Conservation (phyloP, 2,329 filamentous ascomycete genomes). For the Pestalotiopsis sp. region DNA sequence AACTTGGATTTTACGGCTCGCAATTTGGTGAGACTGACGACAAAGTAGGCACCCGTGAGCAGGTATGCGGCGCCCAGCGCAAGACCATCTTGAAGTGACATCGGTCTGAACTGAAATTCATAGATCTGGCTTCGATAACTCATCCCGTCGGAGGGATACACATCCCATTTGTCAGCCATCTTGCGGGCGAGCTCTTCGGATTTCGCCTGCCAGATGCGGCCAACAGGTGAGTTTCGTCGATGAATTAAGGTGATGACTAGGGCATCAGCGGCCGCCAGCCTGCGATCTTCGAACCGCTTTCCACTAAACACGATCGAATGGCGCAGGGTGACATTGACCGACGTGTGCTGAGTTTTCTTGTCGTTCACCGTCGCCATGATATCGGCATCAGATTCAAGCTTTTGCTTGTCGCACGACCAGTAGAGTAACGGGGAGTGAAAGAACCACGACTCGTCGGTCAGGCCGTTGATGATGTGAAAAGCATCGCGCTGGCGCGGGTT, state of each 20-base stretch:
- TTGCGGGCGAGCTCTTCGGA: constrained; percentile 53
- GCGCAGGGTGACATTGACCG: constrained; percentile 72
- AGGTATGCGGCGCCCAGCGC: constrained; percentile 67
- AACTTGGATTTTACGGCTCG: constrained; percentile 75
- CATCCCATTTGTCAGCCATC: constrained; percentile 58
- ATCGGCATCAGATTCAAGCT: constrained; percentile 61
- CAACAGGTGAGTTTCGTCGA: constrained; percentile 64
- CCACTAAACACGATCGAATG: constrained; percentile 82
- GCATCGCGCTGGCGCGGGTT: constrained; percentile 50
- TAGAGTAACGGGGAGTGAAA: constrained; percentile 84
- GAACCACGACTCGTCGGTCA: constrained; percentile 69
- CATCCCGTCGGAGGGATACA: constrained; percentile 58
- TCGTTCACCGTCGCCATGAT: constrained; percentile 71
- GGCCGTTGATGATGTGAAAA: constrained; percentile 60
- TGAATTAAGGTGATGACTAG: constrained; percentile 78
- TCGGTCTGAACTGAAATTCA: constrained; percentile 77
- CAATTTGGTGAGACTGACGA: constrained; percentile 67
- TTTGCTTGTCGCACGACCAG: constrained; percentile 68
- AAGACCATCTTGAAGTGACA: constrained; percentile 67
- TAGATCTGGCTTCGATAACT: constrained; percentile 64
- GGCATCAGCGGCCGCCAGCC: constrained; percentile 72
- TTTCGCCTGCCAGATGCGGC: constrained; percentile 64
- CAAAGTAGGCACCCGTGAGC: constrained; percentile 64
- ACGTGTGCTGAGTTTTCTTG: constrained; percentile 61
- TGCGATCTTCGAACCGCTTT: constrained; percentile 71